Evolutionary conservation across 257 asterid species (phyloP).

Genomic region (Solanum chmielewskii): DNA sequence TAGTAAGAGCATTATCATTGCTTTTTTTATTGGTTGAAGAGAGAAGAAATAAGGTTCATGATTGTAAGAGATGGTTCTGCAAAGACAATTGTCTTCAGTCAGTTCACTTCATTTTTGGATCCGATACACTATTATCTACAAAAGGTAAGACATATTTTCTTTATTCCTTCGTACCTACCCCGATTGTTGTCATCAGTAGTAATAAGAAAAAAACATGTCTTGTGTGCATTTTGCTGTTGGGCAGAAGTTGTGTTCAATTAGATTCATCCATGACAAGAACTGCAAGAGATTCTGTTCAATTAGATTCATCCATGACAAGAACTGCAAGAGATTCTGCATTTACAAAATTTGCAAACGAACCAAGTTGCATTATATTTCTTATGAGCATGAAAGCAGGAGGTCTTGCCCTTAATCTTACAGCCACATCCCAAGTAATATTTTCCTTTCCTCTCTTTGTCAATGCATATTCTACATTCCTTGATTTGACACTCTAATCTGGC

Average conservation of each 20-base stretch:
- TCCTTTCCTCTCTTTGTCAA: neutral
- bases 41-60: slow-evolving; percentile 90
- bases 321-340: slow-evolving; percentile 76
- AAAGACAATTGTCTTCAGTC: slow-evolving; percentile 89
- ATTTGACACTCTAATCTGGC: neutral
- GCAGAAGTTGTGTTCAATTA: slow-evolving; percentile 60
- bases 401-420: slow-evolving; percentile 89
- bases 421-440: slow-evolving; percentile 69
- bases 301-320: slow-evolving; percentile 79
- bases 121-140: slow-evolving; percentile 69
- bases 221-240: slow-evolving; percentile 34
- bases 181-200: neutral
- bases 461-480: neutral
- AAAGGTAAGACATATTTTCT: slow-evolving; percentile 33
- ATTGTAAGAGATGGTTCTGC: slow-evolving; percentile 93
- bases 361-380: slow-evolving; percentile 72
- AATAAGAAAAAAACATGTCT: neutral
- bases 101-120: slow-evolving; percentile 82
- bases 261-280: slow-evolving; percentile 75
- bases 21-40: slow-evolving; percentile 32
- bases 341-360: slow-evolving; percentile 53
- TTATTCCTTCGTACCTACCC: neutral
- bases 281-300: slow-evolving; percentile 37
- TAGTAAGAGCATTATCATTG: neutral
- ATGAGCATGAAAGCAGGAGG: slow-evolving; percentile 97